Conservation (phyloP, 345 rosid species). For the Acer campestre region DNA sequence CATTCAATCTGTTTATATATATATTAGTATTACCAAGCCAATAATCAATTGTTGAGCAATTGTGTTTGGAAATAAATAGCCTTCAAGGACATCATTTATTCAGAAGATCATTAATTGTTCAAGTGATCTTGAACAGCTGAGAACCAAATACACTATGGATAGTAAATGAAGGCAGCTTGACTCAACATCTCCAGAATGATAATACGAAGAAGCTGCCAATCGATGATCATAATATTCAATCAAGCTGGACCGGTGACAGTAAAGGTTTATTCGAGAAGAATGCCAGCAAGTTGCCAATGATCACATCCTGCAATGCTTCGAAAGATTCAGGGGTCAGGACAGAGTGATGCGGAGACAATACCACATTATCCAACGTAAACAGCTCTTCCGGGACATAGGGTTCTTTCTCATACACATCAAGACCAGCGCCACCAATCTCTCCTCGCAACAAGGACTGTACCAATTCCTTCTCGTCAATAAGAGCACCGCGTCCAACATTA, state of each 20-base stretch:
- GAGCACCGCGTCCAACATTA: constrained; percentile 58
- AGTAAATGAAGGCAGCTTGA: too few species aligned
- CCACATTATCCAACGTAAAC: constrained; percentile 63
- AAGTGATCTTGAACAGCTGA: too few species aligned
- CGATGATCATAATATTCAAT: not conserved
- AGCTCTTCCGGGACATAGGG: constrained; percentile 60
- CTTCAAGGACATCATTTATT: too few species aligned
- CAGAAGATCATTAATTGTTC: too few species aligned
- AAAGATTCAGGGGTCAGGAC: constrained; percentile 58
- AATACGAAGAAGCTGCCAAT: too few species aligned
- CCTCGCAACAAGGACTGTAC: constrained; percentile 57
- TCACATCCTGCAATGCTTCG: constrained; percentile 33
- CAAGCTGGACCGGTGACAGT: constrained; percentile 25
- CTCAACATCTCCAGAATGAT: too few species aligned
- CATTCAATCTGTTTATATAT: too few species aligned
- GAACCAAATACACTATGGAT: too few species aligned
- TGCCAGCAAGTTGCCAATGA: constrained; percentile 59
- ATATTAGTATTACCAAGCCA: too few species aligned
- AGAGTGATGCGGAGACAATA: constrained; percentile 65
- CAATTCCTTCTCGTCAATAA: constrained; percentile 64
- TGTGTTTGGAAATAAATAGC: too few species aligned
- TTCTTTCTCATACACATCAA: constrained; percentile 83
- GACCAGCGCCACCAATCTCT: constrained; percentile 72
- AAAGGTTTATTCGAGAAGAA: constrained; percentile 64
- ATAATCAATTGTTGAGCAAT: too few species aligned